Conservation (phyloP, 2,329 filamentous ascomycete species). For the Diplodia seriata region DNA sequence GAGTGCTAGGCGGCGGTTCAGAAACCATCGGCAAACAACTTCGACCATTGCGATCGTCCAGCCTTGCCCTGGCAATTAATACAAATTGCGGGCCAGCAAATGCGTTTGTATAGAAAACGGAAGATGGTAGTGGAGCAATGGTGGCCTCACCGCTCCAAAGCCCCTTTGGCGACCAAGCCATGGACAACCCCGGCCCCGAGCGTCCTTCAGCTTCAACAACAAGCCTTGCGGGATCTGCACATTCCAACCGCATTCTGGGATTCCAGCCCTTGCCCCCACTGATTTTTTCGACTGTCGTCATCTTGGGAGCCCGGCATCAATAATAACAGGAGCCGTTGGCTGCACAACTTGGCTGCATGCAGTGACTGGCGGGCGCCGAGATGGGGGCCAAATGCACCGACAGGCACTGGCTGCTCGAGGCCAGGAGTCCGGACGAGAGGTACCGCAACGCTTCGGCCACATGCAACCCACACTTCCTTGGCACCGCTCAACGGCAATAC, state of each 20-base stretch:
- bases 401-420: too few relatives aligned
- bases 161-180: not conserved
- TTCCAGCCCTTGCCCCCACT: too few relatives aligned
- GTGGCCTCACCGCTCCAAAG: not conserved
- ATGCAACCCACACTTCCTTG: not conserved
- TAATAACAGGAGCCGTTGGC: not conserved
- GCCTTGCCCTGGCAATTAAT: not conserved
- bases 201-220: not conserved
- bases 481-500: not conserved
- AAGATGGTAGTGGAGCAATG: not conserved
- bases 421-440: not conserved
- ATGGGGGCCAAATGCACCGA: not conserved
- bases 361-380: not conserved
- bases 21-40: too few relatives aligned
- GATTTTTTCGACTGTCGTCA: too few relatives aligned
- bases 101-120: not conserved
- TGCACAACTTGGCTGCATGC: not conserved
- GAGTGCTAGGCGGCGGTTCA: too few relatives aligned
- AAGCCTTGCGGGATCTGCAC: not conserved
- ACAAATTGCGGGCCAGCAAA: not conserved
- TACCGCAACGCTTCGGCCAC: not conserved
- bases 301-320: too few relatives aligned
- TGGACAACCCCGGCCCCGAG: not conserved
- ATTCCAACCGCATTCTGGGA: too few relatives aligned
- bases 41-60: too few relatives aligned